phyloP scores from a whole-genome alignment of 371 early-diverging fungal species.

The Zopfochytrium polystomum region DNA sequence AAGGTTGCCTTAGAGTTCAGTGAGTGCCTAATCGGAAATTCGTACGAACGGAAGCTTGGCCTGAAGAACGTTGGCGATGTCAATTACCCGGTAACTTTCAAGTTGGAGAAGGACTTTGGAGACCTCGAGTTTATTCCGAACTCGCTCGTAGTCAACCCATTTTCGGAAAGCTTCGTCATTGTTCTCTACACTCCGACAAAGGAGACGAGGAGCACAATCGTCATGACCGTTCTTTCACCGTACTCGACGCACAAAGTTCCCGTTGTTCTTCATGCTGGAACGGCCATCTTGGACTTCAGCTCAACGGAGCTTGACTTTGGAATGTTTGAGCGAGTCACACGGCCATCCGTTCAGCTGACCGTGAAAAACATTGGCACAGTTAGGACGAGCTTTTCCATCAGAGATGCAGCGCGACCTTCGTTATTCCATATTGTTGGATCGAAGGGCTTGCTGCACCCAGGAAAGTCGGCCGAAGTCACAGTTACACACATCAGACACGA shows the following conservation, averaged over 20 bases:
- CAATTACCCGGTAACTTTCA: slow-evolving; percentile 58
- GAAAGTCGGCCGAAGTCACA: slow-evolving; percentile 32
- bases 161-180: slow-evolving; percentile 46
- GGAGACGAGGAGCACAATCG: slow-evolving; percentile 44
- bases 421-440: slow-evolving; percentile 43
- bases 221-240: slow-evolving; percentile 51
- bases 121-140: slow-evolving; percentile 49
- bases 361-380: slow-evolving; percentile 53
- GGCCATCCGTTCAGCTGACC: slow-evolving; percentile 36
- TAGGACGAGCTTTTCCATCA: slow-evolving; percentile 46
- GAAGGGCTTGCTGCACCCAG: slow-evolving; percentile 44
- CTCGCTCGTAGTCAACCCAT: slow-evolving; percentile 51
- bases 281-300: slow-evolving; percentile 46
- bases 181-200: slow-evolving; percentile 48
- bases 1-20: slow-evolving; percentile 49
- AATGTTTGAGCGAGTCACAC: slow-evolving; percentile 52
- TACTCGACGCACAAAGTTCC: slow-evolving; percentile 55
- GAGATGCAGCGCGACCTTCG: slow-evolving; percentile 43
- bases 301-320: slow-evolving; percentile 49
- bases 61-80: slow-evolving; percentile 61
- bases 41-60: slow-evolving; percentile 54
- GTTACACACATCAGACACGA: slow-evolving; percentile 45
- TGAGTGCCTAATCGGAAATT: slow-evolving; percentile 58
- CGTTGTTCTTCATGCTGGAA: slow-evolving; percentile 50
- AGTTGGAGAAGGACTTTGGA: slow-evolving; percentile 45